Conservation (phyloP, 345 rosid genomes). For the Syzygium aromaticum region DNA sequence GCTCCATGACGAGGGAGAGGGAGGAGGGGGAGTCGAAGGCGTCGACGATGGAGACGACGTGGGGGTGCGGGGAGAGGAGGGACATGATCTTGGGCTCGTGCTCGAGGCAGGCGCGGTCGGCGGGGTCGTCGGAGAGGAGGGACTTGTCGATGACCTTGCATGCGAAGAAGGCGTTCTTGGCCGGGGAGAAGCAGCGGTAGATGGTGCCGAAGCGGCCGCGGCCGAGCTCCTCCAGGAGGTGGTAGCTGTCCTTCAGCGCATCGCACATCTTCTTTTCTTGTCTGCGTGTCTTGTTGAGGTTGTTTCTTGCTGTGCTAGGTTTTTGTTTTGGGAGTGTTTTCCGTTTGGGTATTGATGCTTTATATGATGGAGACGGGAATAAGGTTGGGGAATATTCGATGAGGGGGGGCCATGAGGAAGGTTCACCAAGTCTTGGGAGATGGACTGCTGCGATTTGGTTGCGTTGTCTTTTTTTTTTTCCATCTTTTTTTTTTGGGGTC, state of each 20-base stretch:
- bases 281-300: not conserved
- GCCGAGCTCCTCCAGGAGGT: constrained; percentile 67
- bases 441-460: constrained; percentile 1
- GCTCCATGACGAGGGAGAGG: constrained; percentile 53
- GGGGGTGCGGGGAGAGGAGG: constrained; percentile 57
- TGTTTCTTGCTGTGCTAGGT: not conserved
- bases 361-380: not conserved
- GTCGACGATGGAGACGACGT: constrained; percentile 47
- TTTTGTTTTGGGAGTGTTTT: not conserved
- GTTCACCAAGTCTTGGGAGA: not conserved
- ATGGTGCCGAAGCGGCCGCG: constrained; percentile 80
- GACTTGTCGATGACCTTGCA: constrained; percentile 71
- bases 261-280: not conserved
- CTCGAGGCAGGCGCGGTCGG: constrained; percentile 67
- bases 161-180: constrained; percentile 45
- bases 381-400: not conserved
- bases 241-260: constrained; percentile 36
- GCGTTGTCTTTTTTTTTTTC: not conserved
- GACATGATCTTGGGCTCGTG: constrained; percentile 73
- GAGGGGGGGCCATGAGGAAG: not conserved
- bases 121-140: constrained; percentile 49
- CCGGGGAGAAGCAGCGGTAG: constrained; percentile 45
- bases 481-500: not conserved
- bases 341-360: not conserved
- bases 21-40: constrained; percentile 47